These are phyloP conservation scores for Phalaenopsis equestris DNA, from an alignment of 106 monocot species.

Conservation along the genomic window DNA sequence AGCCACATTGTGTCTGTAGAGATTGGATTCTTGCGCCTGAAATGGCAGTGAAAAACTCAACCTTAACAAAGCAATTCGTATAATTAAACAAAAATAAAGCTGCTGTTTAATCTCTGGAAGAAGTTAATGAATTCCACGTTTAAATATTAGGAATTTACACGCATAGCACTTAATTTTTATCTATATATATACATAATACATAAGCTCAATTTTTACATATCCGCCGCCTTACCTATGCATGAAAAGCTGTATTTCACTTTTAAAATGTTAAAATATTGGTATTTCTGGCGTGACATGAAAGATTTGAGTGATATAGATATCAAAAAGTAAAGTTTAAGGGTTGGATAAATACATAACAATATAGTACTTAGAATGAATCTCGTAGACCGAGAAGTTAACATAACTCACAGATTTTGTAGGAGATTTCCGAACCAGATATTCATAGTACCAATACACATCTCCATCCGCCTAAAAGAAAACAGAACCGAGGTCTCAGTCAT, in stretches of 20 bases:
- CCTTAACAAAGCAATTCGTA: background rate
- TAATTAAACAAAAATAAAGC: background rate
- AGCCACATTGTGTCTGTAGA: constrained; percentile 71
- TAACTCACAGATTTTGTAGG: constrained; percentile 75
- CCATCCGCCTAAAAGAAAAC: constrained; percentile 58
- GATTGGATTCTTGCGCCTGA: constrained; percentile 75
- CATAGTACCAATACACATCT: constrained; percentile 88
- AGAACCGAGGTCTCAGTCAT: background rate
- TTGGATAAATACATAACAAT: too few relatives aligned
- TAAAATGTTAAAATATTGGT: too few relatives aligned
- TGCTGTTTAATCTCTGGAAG: background rate
- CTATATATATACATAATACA: too few relatives aligned
- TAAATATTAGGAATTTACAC: background rate
- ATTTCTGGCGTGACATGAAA: too few relatives aligned
- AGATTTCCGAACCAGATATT: constrained; percentile 91
- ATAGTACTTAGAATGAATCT: background rate
- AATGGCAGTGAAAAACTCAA: constrained; percentile 7
- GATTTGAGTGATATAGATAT: too few relatives aligned
- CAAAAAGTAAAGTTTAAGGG: too few relatives aligned
- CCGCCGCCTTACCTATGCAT: too few relatives aligned
- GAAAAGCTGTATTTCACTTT: too few relatives aligned
- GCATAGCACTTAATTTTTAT: too few relatives aligned
- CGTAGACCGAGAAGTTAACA: background rate
- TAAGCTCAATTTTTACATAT: too few relatives aligned
- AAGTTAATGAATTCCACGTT: background rate